Evolutionary conservation across 208 protist species (phyloP), one percentile per base, ranked within the genome.

Genomic region (Crithidia thermophila): DNA sequence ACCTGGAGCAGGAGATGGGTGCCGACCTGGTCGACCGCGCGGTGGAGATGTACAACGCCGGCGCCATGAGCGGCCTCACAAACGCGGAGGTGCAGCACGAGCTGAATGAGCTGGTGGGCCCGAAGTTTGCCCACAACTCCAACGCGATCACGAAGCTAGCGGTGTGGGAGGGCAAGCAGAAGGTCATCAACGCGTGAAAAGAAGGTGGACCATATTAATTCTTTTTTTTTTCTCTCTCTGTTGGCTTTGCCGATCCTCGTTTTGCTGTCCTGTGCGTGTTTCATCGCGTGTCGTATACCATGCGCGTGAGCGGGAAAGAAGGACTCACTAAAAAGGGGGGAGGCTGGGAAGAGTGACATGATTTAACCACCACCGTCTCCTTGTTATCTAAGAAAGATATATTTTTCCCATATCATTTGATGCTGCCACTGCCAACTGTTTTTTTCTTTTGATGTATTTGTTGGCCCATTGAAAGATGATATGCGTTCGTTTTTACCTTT

Each of bases 81-180:
- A 92, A 85, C 68, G 61, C 70, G 11, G 88, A 94, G 70, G 78
- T 94, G 31, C 85, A 93, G 70, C 62, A 65, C 16, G 83, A 94
- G 67, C 77, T 96, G 37, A 79, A 71, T 57, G 69, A 77, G 49
- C 76, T 96, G 23, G 47, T 96, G 5, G 87, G 87, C 2, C 58
- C 75, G 11, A 62, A 85, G 42, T 80, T 79, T 52, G 73, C 84
- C n/a, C 82, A 94, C 50, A 63, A 93, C 66, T 78, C 84, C 11
- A 94, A 96, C 74, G 85, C 91, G 55, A 92, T 96, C 67, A 91
- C 87, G 21, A 88, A 90, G 65, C 62, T 94, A 30, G 83, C 82
- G 3, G 77, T 96, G 13, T 91, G 85, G 81, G 91, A 96, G 63
- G 79, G 85, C 11, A 92, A 91, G 67, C 79, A 93, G 76, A 85